Percentiles rank a stretch among this genome's conserved stretches.
Evolutionary conservation across 192 early-diverging fungal genomes (phyloP).

Genomic region (Backusella tarrabulga): DNA sequence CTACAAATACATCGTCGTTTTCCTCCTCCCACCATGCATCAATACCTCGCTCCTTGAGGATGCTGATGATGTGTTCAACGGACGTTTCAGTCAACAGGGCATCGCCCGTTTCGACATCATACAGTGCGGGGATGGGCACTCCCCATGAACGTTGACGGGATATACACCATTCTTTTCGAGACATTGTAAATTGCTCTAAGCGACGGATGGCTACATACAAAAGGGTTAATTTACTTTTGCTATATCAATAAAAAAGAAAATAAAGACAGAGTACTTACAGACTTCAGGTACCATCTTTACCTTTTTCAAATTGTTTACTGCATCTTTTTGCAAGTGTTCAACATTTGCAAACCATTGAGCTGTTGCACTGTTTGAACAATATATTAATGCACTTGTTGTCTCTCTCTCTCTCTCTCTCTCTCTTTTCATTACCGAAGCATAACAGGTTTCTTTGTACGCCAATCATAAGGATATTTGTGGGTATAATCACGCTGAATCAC

Average conservation of each 20-base stretch:
- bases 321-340: constrained; percentile 57
- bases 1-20: constrained; percentile 61
- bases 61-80: constrained; percentile 61
- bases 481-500: constrained; percentile 51
- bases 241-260: neutral
- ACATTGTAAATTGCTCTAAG: constrained; percentile 62
- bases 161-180: constrained; percentile 81
- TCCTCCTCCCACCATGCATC: constrained; percentile 72
- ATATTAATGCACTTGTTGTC: neutral
- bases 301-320: constrained; percentile 50
- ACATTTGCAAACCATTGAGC: constrained; percentile 85
- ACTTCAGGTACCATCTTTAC: constrained; percentile 62
- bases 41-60: constrained; percentile 55
- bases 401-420: neutral
- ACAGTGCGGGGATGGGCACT: constrained; percentile 78
- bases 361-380: constrained; percentile 55
- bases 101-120: constrained; percentile 57
- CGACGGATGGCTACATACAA: constrained; percentile 42
- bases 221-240: neutral
- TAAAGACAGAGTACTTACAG: constrained; percentile 24
- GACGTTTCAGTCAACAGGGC: constrained; percentile 64
- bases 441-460: constrained; percentile 80
- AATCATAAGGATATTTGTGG: constrained; percentile 85
- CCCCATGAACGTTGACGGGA: constrained; percentile 83
- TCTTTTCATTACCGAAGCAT: constrained; percentile 47